Base-by-base conservation (phyloP, 2,329 filamentous ascomycete species). In the Atkinsonella hypoxylon region DNA sequence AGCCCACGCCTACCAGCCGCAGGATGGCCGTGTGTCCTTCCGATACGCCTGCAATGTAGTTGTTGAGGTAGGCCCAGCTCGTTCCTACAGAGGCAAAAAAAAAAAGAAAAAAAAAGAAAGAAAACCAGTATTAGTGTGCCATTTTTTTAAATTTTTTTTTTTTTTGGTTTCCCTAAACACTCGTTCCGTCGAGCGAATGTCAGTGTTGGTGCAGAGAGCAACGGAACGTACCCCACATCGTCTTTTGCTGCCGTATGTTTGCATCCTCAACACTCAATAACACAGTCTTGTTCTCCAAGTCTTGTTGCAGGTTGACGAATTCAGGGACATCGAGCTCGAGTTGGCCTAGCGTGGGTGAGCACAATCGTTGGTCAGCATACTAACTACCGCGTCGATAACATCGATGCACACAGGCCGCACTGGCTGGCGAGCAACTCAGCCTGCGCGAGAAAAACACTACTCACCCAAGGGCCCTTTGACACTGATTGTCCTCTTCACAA, bases 1-100 rank as follows among this genome's bases (percentile, higher is more conserved):
- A 98, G 54, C 93, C 93, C 53, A 98, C 93, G 63, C 93, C 93
- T 30, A 97, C 89, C 49, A 98, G 78, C 56, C 91, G 85, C 49
- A 98, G 76, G 59, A 98, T 89, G 34, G 90, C 89, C 17, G 88
- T 90, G 70, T 98, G 93, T 36, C 93, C 93, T 77, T 98, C 93
- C 38, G 89, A 95, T 20, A 98, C 93, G 53, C 93, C 93, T 55
- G 89, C 81, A 54, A 98, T 86, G 73, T 94, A 82, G 66, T 93
- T 94, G 61, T 87, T 85, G 50, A 98, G 77, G 64, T 95, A 91
- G 34, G 89, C 83, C 71, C 93, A 90, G 43, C 83, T 86, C 6
- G 91, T 97, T 55, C 90, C 90, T 95, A 55, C 5, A 5, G 15
- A 39, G 10, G 8, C 2, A 7, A 13, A 34, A 7, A 22, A 31